Percentiles rank a stretch among this genome's conserved stretches.
phyloP scores from a whole-genome alignment of 805 yeast genomes.

The Candida namnaoensis region DNA sequence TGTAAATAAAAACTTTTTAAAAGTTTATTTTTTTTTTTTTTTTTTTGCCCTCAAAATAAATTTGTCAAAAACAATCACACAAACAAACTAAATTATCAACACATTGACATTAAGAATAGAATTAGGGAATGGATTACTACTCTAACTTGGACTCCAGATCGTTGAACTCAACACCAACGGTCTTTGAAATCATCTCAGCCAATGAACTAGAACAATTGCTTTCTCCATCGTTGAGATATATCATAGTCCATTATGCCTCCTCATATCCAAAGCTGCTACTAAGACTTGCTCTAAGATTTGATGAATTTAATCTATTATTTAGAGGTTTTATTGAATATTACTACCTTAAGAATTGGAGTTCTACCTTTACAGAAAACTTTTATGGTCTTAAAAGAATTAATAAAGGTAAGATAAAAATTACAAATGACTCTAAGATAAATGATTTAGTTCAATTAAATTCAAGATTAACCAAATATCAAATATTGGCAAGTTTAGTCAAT shows the following conservation, averaged over 20 bases:
- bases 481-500: conserved; percentile 44
- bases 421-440: conserved; percentile 20
- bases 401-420: conserved; percentile 22
- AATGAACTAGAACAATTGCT: conserved; percentile 68
- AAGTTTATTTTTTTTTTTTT: too few relatives aligned
- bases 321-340: conserved; percentile 64
- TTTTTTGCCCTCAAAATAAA: too few relatives aligned
- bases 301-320: conserved; percentile 58
- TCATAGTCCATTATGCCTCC: conserved; percentile 74
- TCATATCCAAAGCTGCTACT: conserved; percentile 66
- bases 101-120: background rate
- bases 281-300: conserved; percentile 57
- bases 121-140: conserved; percentile 58
- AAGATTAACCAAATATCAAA: conserved; percentile 45
- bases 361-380: conserved; percentile 85
- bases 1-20: too few relatives aligned
- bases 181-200: conserved; percentile 82
- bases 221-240: conserved; percentile 75
- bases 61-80: background rate
- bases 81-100: too few relatives aligned
- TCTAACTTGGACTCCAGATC: conserved; percentile 72
- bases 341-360: conserved; percentile 65
- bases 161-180: conserved; percentile 72
- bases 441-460: conserved; percentile 38
- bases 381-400: conserved; percentile 71